Evolutionary conservation across 768 basidiomycete genomes (phyloP), one percentile per base, ranked within the genome.

Genomic region (Collybia mongolica): DNA sequence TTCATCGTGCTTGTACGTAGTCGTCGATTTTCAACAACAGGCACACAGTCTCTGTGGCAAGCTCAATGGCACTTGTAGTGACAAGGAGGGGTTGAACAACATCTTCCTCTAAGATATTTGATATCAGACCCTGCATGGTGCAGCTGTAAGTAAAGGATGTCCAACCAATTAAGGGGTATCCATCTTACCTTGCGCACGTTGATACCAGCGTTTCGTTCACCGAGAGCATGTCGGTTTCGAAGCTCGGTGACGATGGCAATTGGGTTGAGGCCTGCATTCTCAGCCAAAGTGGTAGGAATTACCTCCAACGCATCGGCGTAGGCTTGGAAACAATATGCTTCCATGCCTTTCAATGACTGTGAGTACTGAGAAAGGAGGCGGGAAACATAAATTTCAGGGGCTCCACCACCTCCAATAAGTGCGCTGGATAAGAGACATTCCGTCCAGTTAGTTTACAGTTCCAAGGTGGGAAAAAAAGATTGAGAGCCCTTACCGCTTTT

Each of bases 291-390:
- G 2, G 88, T 96, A 3, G 97, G 97, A 54, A 99, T 98, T 54
- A 98, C 90, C 68, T 98, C 97, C 43, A 99, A 79, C 1, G 97
- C 94, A 61, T 98, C 96, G 23, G 97, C 95, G 63, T 93, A 99
- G 3, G 94, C 95, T 61, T 97, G 92, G 84, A 98, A 97, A 70
- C 97, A 98, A 69, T 98, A 98, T 7, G 96, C 92, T 68, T 98
- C 95, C 88, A 98, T 98, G 43, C 97, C 96, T 69, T 89, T 96
- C 53, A 98, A 78, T 1, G 93, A 88, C 57, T 96, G 93, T 1
- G 94, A 85, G 59, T 96, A 82, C 67, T 97, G 91, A 1, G 92
- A 86, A 42, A 99, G 79, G 58, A 90, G 73, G 44, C 95, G 84
- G 9, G 97, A 98, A 38, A 96, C 90, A 64, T 98, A 93, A 56